Percentiles rank a stretch among this genome's conserved stretches.
phyloP scores from a whole-genome alignment of 2,329 filamentous ascomycete species.

The Penicillium occitanis region DNA sequence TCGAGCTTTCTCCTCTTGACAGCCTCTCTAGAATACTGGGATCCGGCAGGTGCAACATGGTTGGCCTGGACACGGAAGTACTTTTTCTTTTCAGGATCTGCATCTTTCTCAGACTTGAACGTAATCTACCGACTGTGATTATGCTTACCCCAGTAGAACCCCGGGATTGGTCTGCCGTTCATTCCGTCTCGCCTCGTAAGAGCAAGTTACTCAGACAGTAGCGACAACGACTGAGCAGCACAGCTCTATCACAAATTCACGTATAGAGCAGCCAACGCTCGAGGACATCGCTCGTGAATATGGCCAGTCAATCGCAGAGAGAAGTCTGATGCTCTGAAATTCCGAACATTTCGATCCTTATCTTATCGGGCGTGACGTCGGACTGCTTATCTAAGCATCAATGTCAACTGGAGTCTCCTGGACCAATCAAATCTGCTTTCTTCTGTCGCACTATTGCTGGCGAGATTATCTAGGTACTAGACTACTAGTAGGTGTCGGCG shows the following conservation, averaged over 20 bases:
- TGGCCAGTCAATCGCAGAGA: neutral
- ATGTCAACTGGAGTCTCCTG: neutral
- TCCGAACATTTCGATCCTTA: neutral
- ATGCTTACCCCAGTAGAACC: slow-evolving; percentile 23
- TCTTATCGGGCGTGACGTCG: slow-evolving; percentile 16
- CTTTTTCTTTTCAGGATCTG: slow-evolving; percentile 56
- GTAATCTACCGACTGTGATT: neutral
- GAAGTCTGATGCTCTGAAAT: neutral
- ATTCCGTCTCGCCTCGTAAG: neutral
- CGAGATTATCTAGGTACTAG: too few relatives aligned
- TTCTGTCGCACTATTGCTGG: neutral
- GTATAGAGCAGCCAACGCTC: neutral
- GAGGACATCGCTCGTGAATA: neutral
- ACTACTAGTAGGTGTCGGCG: too few relatives aligned
- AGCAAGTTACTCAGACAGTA: neutral
- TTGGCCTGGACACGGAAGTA: slow-evolving; percentile 66
- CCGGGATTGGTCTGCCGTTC: slow-evolving; percentile 22
- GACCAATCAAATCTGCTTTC: neutral
- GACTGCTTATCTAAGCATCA: slow-evolving; percentile 9
- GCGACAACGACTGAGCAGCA: neutral
- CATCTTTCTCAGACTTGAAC: neutral
- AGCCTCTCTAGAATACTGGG: slow-evolving; percentile 58
- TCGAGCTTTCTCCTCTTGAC: slow-evolving; percentile 58
- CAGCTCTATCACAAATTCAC: too few relatives aligned
- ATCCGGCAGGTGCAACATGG: slow-evolving; percentile 51